Base-by-base conservation (phyloP, 2,329 filamentous ascomycete genomes). In the Fonsecaea nubica region DNA sequence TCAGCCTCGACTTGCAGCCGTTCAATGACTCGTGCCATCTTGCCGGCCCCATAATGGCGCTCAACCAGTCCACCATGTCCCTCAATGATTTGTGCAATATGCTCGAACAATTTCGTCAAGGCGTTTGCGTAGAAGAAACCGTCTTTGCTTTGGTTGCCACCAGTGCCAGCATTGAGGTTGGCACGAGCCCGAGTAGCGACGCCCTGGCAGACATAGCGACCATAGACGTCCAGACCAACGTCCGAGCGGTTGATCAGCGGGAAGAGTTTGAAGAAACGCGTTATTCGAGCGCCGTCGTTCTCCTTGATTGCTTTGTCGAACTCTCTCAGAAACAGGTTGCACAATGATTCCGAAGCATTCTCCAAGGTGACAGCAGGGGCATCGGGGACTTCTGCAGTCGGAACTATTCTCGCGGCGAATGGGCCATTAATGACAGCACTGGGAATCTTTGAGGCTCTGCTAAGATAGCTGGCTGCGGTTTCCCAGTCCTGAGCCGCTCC, bases 401-500 rank as follows among this genome's bases (percentile, higher is more conserved):
- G 95, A 8, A 99, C 95, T 76, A 97, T 94, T 70, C 92, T 88
- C 40, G 93, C 90, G 0, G 95, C 94, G 76, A 99, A 99, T 15
- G 88, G 86, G 32, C 95, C 92, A 71, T 90, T 86, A 58, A 93
- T 85, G 58, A 99, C 94, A 1, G 90, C 84, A 58, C 89, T 85
- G 0, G 94, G 93, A 12, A 99, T 89, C 72, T 90, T 89, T 67
- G 89, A 89, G 6, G 95, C 93, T 53, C 94, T 87, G 69, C 91
- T 88, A 65, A 99, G 85, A 78, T 98, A 98, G 55, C 87, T 91
- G 1, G 95, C 95, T 3, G 95, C 95, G 2, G 92, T 95, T 79
- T 99, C 95, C 95, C 95, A 99, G 81, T 99, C 95, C 79, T 99
- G 95, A 50, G 95, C 92, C 4, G 93, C 94, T 38, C 94, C 95